phyloP scores from a whole-genome alignment of 805 yeast species.

The Priceomyces castillae region DNA sequence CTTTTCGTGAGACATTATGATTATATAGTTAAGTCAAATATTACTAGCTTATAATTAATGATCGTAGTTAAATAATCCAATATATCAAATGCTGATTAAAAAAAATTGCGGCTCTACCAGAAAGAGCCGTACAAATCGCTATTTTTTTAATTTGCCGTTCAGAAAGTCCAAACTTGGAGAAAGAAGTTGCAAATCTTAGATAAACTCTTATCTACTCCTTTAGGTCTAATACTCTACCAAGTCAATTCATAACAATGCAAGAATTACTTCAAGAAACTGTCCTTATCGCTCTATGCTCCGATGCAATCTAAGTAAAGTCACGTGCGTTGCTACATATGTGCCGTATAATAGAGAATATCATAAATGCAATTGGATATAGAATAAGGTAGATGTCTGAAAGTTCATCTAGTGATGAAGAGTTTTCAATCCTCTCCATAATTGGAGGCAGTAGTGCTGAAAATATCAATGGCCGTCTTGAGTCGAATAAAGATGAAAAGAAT shows the following conservation, averaged over 20 bases:
- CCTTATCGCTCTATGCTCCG: too few relatives aligned
- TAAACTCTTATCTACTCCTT: too few relatives aligned
- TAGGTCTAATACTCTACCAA: too few relatives aligned
- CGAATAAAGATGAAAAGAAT: background rate
- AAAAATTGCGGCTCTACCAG: background rate
- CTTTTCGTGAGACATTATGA: conserved; percentile 38
- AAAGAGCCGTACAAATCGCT: background rate
- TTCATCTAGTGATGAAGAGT: conserved; percentile 6
- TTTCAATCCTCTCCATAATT: conserved; percentile 6
- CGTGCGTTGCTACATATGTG: too few relatives aligned
- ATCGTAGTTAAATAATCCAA: too few relatives aligned
- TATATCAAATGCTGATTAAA: background rate
- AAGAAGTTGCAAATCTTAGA: background rate
- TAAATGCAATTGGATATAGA: background rate
- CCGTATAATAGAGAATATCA: background rate
- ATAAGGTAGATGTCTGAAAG: conserved; percentile 3
- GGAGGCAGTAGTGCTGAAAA: background rate
- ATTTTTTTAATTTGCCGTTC: background rate
- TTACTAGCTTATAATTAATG: background rate
- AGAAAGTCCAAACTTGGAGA: background rate
- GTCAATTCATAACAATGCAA: too few relatives aligned
- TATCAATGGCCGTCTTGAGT: background rate
- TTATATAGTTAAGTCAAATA: background rate
- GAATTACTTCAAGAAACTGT: too few relatives aligned
- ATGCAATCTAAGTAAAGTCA: too few relatives aligned